Conservation (phyloP, 768 basidiomycete species). For the Neoboletus magnificus region DNA sequence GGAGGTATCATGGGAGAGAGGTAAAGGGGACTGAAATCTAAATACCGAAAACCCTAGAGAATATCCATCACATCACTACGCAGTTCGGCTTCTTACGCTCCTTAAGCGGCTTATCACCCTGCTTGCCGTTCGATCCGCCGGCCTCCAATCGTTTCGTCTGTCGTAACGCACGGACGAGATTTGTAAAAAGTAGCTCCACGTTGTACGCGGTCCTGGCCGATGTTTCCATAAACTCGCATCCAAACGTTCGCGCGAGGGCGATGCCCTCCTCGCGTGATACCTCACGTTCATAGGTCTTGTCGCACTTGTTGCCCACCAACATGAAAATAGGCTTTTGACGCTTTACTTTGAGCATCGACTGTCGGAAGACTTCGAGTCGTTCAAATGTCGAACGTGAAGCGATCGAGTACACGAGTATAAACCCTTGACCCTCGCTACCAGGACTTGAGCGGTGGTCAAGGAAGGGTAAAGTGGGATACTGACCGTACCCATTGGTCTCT, state of each 20-base stretch:
- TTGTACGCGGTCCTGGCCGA: conserved; percentile 95
- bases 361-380: conserved; percentile 84
- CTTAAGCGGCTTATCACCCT: conserved; percentile 40
- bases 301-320: conserved; percentile 95
- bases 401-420: conserved; percentile 95
- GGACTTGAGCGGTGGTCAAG: conserved; percentile 8
- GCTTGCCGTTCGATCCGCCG: conserved; percentile 43
- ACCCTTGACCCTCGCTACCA: conserved; percentile 93
- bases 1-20: conserved; percentile 81
- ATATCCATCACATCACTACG: conserved; percentile 74
- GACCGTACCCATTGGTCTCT: conserved; percentile 98
- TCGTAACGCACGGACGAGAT: conserved; percentile 80
- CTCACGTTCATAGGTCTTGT: conserved; percentile 88
- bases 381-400: conserved; percentile 91
- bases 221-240: conserved; percentile 94
- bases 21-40: conserved; percentile 68
- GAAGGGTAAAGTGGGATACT: conserved; percentile 29
- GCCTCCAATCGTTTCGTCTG: conserved; percentile 54
- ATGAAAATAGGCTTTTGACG: conserved; percentile 83
- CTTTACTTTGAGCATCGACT: conserved; percentile 88
- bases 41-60: conserved; percentile 57
- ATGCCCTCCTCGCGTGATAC: conserved; percentile 89
- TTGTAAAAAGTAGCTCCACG: conserved; percentile 87
- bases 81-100: conserved; percentile 56
- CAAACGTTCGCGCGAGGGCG: conserved; percentile 75